Base-by-base conservation (phyloP, 1,139 yeast species). In the Kodamaea plutei region DNA sequence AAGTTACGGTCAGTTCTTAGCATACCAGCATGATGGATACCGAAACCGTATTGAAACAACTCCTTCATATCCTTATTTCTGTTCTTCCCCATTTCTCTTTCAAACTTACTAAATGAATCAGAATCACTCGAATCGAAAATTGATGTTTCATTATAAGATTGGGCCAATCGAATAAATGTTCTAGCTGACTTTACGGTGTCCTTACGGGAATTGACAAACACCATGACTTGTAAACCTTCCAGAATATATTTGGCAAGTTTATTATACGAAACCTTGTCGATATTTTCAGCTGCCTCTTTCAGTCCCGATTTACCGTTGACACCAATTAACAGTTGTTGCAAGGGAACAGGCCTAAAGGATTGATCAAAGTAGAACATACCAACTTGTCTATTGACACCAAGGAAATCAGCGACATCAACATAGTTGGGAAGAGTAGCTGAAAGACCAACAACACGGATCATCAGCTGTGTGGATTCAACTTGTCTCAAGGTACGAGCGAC, bases 11-110 rank as follows among this genome's bases (percentile, higher is more conserved):
- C 99, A 1, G 91, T 66, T 41, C 98, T 69, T 25, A 87, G 64
- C 94, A 93, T 83, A 43, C 99, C 99, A 2, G 99, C 99, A 64
- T 93, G 97, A 56, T 93, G 99, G 3, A 84, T 73, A 29, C 97
- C 97, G 58, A 91, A 84, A 0, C 98, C 98, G 35, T 65, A 63
- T 28, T 71, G 78, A 47, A 87, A 88, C 11, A 93, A 61, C 45
- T 93, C 97, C 37, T 78, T 72, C 58, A 88, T 60, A 45, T 89
- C 98, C 42, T 75, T 80, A 50, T 78, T 87, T 47, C 84, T 75
- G 49, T 80, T 82, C 46, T 82, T 84, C 1, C 75, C 61, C 64
- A 87, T 73, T 38, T 91, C 97, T 33, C 80, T 65, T 25, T 66
- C 64, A 47, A 69, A 84, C 26, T 54, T 58, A 0, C 64, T 70